A percentile compares a stretch with the other conserved stretches of the same genome.
These are phyloP conservation scores for Ramularia endophylla DNA, from an alignment of 2,329 filamentous ascomycete species.

Conservation along the genomic window DNA sequence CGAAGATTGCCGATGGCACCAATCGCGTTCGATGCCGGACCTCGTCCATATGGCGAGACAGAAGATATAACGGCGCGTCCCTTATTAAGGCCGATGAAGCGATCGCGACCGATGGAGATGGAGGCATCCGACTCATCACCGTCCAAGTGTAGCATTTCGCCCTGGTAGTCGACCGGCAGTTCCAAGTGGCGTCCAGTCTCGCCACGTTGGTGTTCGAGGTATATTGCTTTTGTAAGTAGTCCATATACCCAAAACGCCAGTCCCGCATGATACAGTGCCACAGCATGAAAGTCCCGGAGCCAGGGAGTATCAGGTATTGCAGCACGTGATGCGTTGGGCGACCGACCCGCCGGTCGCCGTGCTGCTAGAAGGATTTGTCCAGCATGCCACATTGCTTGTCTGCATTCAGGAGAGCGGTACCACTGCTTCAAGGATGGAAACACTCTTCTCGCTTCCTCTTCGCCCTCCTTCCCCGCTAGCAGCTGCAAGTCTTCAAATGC, in stretches of 20 bases:
- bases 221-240: constrained; percentile 9
- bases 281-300: constrained; percentile 18
- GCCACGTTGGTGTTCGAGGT: no score
- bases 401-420: constrained; percentile 15
- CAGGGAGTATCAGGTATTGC: constrained; percentile 16
- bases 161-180: constrained; percentile 11
- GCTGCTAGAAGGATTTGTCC: constrained; percentile 18
- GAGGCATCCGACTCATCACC: constrained; percentile 13
- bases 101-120: constrained; percentile 12
- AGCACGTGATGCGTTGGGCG: constrained; percentile 13
- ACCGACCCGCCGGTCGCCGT: constrained; percentile 14
- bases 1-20: constrained; percentile 5
- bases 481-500: constrained; percentile 18
- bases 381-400: constrained; percentile 19
- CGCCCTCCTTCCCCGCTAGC: constrained; percentile 18
- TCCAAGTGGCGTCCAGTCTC: no score
- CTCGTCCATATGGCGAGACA: constrained; percentile 9
- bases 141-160: constrained; percentile 14
- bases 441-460: constrained; percentile 17
- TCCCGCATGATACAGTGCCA: constrained; percentile 16
- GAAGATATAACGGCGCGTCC: constrained; percentile 16
- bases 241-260: constrained; percentile 18
- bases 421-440: constrained; percentile 17
- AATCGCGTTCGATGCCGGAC: constrained; percentile 5
- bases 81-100: constrained; percentile 17